Evolutionary conservation across 225 moss, liverwort and hornwort genomes (phyloP), one percentile per base, ranked within the genome.

Genomic region (Sphagnum contortum): DNA sequence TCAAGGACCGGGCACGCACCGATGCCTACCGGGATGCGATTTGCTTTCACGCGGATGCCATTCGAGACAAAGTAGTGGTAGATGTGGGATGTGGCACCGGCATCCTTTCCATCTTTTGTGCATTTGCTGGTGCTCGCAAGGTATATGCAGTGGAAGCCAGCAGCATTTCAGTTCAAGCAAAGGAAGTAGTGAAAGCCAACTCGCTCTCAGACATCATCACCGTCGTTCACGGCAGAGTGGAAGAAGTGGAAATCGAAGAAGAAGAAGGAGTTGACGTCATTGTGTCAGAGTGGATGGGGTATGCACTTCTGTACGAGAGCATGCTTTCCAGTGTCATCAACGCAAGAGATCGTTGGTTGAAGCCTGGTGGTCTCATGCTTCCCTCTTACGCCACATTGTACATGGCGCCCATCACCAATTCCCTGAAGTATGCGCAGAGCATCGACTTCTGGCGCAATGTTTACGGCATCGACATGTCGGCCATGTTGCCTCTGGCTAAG

Each of bases 201-300:
- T 70, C 74, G 45, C 71, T 90, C 44, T 77, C 90, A 44, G 83
- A 89, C 52, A 69, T 92, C 13, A 85, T 98, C 58, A 92, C 92
- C 44, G 92, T 98, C 48, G 69, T 89, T 13, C 75, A 86, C 67
- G 89, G 96, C 75, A 84, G 92, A 66, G 90, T 96, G 48, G 96
- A 96, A 87, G 29, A 29, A 29, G 85, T 90, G 60, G 83, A 96
- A 75, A 85, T 92, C 50, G 73, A 87, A 29, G 96, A 89, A 64
- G 69, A 80, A 74, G 29, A 29, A 29, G 29, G 29, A 29, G 92
- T 92, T 65, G 96, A 96, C 57, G 88, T 92, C 53, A 92, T 96
- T 59, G 85, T 96, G 50, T 96, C 92, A 5, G 96, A 96, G 75
- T 96, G 96, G 96, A 96, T 96, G 96, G 96, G 96, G 2, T 96